Evolutionary conservation across 2,329 filamentous ascomycete genomes (phyloP).

Genomic region (Lecanoromycetidae sp.): DNA sequence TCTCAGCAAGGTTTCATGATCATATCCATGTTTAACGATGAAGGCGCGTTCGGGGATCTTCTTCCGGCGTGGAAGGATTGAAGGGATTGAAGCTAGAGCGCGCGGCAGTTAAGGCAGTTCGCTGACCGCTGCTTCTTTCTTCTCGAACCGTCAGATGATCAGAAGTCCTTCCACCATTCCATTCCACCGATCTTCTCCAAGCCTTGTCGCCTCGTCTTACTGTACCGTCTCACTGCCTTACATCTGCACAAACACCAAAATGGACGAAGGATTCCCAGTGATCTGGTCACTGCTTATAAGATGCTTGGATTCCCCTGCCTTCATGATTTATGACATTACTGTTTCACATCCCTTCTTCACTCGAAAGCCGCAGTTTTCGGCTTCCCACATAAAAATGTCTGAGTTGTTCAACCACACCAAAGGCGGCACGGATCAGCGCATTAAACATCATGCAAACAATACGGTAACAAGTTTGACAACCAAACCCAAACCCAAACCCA

Average conservation of each 20-base stretch:
- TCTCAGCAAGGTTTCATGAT: too few relatives aligned
- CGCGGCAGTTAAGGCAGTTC: background rate
- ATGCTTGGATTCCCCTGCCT: background rate
- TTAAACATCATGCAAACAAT: slow-evolving; percentile 6
- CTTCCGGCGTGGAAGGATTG: too few relatives aligned
- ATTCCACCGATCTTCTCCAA: background rate
- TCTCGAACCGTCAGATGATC: background rate
- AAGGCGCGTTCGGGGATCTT: too few relatives aligned
- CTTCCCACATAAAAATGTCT: slow-evolving; percentile 5
- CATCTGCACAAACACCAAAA: slow-evolving; percentile 1
- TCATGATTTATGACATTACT: background rate
- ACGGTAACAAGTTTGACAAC: background rate
- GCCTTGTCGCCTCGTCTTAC: too few relatives aligned
- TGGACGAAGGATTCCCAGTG: background rate
- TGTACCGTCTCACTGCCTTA: too few relatives aligned
- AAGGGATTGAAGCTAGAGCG: too few relatives aligned
- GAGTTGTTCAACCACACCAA: background rate
- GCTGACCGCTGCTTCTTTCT: slow-evolving; percentile 5
- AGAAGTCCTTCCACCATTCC: too few relatives aligned
- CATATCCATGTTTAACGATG: too few relatives aligned
- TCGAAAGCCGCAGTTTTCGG: background rate
- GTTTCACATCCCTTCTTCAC: background rate
- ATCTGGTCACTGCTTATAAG: background rate
- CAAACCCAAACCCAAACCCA: background rate
- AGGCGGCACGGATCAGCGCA: slow-evolving; percentile 13